Evolutionary conservation across 164 flowering plant genomes (phyloP).

Genomic region (Berberis thunbergii): DNA sequence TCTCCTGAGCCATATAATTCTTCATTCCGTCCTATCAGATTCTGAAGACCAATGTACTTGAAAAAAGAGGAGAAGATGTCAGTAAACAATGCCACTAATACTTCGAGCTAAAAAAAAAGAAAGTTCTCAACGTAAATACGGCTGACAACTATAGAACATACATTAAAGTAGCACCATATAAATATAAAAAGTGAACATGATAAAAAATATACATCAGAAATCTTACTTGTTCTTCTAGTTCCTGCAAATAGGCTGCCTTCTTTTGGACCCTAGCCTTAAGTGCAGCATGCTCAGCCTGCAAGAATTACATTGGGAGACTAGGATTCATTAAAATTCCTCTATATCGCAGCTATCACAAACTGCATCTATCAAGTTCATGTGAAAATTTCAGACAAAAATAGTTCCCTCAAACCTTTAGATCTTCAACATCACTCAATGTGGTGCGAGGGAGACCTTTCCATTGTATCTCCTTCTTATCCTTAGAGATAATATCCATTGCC

Average conservation of each 20-base stretch:
- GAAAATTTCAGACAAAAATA: background rate
- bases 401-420: conserved; percentile 45
- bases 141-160: no score
- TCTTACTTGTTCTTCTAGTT: conserved; percentile 78
- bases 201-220: conserved; percentile 1
- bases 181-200: background rate
- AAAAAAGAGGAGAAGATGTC: conserved; percentile 4
- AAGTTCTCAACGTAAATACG: no score
- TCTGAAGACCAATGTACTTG: conserved; percentile 74
- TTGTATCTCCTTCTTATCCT: conserved; percentile 77
- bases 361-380: background rate
- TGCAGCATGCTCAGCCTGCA: conserved; percentile 59
- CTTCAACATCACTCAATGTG: conserved; percentile 51
- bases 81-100: background rate
- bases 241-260: conserved; percentile 74
- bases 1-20: conserved; percentile 65
- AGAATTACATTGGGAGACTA: background rate
- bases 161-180: background rate
- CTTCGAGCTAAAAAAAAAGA: no score
- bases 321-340: conserved; percentile 1
- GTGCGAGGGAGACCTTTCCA: conserved; percentile 85
- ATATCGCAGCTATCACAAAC: conserved; percentile 4
- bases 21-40: conserved; percentile 75
- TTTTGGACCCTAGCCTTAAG: conserved; percentile 58
- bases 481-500: conserved; percentile 87